Evolutionary conservation across 495 filamentous ascomycete genomes (phyloP).

Genomic region (Sabuloglossum arenarium): DNA sequence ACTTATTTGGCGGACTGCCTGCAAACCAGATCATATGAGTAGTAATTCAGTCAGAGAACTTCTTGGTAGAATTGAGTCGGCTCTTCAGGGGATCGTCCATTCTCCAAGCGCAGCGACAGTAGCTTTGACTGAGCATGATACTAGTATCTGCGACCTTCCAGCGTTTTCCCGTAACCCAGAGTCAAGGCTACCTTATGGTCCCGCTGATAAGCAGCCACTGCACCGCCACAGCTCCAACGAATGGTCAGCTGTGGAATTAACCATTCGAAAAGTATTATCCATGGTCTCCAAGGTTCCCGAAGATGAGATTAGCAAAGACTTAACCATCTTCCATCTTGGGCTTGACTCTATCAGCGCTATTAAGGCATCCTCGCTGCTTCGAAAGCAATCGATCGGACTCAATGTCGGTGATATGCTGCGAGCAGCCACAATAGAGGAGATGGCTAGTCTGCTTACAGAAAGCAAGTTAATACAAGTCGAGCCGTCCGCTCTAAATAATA

Average conservation of each 20-base stretch:
- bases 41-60: constrained; percentile 22
- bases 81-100: constrained; percentile 30
- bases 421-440: constrained; percentile 37
- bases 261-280: constrained; percentile 39
- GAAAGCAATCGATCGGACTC: constrained; percentile 33
- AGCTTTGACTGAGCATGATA: constrained; percentile 20
- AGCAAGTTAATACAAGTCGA: constrained; percentile 8
- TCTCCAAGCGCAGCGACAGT: constrained; percentile 27
- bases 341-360: constrained; percentile 84
- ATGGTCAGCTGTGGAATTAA: constrained; percentile 25
- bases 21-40: constrained; percentile 31
- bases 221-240: background rate
- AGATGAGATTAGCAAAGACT: constrained; percentile 35
- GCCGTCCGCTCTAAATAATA: constrained; percentile 9
- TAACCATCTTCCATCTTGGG: constrained; percentile 66
- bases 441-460: constrained; percentile 23
- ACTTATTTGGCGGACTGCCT: constrained; percentile 48
- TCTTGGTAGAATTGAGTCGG: constrained; percentile 29
- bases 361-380: constrained; percentile 42
- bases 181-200: background rate
- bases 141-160: constrained; percentile 31
- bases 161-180: constrained; percentile 9
- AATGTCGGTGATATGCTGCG: constrained; percentile 44
- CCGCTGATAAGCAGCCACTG: too few species aligned
- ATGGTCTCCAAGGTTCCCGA: constrained; percentile 37